Evolutionary conservation across 208 protist species (phyloP).

Genomic region (Trypanosoma scelopori): DNA sequence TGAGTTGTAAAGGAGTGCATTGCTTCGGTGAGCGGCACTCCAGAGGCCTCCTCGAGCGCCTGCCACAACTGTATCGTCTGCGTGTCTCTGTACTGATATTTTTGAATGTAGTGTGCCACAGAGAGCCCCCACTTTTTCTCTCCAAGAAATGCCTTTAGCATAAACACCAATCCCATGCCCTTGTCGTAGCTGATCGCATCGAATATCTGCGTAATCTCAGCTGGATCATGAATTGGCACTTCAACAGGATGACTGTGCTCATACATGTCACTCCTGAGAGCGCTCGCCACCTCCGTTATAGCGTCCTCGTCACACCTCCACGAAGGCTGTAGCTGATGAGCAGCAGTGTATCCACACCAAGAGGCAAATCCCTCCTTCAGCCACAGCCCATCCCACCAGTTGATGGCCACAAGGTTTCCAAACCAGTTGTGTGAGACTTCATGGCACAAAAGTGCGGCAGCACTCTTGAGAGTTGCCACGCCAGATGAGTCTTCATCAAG

Average conservation of each 20-base stretch:
- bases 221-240: slow-evolving; percentile 89
- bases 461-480: slow-evolving; percentile 62
- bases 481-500: slow-evolving; percentile 71
- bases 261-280: slow-evolving; percentile 90
- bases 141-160: slow-evolving; percentile 92
- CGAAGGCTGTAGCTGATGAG: slow-evolving; percentile 72
- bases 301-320: slow-evolving; percentile 91
- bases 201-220: slow-evolving; percentile 97
- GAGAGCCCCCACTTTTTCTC: slow-evolving; percentile 84
- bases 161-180: slow-evolving; percentile 92
- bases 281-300: slow-evolving; percentile 45
- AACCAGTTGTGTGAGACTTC: slow-evolving; percentile 98
- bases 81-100: slow-evolving; percentile 91
- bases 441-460: slow-evolving; percentile 92
- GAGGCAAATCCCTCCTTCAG: slow-evolving; percentile 99
- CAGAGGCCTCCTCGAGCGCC: slow-evolving; percentile 82
- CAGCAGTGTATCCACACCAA: slow-evolving; percentile 92
- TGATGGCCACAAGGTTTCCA: slow-evolving; percentile 98
- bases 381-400: slow-evolving; percentile 98
- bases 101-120: slow-evolving; percentile 91
- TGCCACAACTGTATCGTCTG: slow-evolving; percentile 95
- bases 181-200: slow-evolving; percentile 97
- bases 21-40: slow-evolving; percentile 76
- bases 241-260: slow-evolving; percentile 96
- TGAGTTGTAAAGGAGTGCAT: slow-evolving; percentile 93